Base-by-base conservation (phyloP, 2,329 filamentous ascomycete genomes). In the Fusarium sp. region DNA sequence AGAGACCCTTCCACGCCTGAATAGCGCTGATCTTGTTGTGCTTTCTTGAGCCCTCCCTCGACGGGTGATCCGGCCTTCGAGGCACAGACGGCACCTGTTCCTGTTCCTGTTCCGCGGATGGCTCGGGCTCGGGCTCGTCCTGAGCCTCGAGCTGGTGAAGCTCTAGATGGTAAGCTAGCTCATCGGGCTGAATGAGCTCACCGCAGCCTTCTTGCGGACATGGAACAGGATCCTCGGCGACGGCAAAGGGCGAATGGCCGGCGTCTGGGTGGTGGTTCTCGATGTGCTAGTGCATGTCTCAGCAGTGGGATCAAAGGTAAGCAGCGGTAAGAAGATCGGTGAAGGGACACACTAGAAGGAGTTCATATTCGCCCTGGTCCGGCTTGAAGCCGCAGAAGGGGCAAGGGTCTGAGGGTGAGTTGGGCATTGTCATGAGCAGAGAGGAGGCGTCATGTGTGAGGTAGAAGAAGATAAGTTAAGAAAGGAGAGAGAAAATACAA, bases 181-280 rank as follows among this genome's bases (percentile, higher is more conserved):
- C 70, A n/a, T 69, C 68, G 7, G 46, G 46, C n/a, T 49, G 28
- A 31, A 72, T 40, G n/a, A 79, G 72, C 71, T 91, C 87, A 29
- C 83, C 84, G 69, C 88, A 91, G 22, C 80, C 82, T 13, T 84
- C 80, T 25, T 67, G 58, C 2, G 68, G 68, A 41, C 70, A 72
- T 26, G 52, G 22, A 4, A 67, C 48, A 1, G 59, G 26, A 3
- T 64, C 58, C 7, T 62, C 48, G n/a, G 41, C 26, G 25, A 45
- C 36, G 10, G 44, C 48, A 25, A 64, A 64, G 31, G 61, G 47
- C 9, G 64, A 49, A 6, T 60, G 51, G 35, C 54, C 58, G 41
- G 56, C 58, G 22, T 71, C 68, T 35, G 70, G 65, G 44, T 74
- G 71, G 24, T 62, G 65, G 32, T 58, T 65, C 50, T 73, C 72